A percentile compares a stretch with the other conserved stretches of the same genome.
These are phyloP conservation scores for Leptosphaerulina australis DNA, from an alignment of 2,329 filamentous ascomycete species.

Conservation along the genomic window DNA sequence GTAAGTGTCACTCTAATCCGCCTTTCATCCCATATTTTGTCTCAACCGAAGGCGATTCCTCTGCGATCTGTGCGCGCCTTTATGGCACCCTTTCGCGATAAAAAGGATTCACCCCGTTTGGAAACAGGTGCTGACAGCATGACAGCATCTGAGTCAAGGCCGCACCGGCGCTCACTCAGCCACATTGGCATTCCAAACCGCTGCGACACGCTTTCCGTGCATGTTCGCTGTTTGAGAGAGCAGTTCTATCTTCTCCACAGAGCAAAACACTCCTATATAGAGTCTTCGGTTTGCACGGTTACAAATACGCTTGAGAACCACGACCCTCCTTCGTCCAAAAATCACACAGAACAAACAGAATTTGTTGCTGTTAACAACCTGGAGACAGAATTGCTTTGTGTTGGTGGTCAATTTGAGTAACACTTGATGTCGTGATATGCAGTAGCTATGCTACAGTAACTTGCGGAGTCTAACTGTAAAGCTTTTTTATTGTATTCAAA, in stretches of 20 bases:
- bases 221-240: conserved; percentile 23
- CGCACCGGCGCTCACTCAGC: conserved; percentile 21
- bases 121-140: conserved; percentile 10
- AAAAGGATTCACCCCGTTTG: no score
- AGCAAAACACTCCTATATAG: not conserved
- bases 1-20: no score
- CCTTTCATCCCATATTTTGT: no score
- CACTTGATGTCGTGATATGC: not conserved
- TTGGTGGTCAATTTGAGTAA: not conserved
- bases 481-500: no score
- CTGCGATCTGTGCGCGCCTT: no score
- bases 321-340: not conserved
- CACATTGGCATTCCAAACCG: conserved; percentile 25
- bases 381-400: not conserved
- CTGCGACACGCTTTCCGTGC: conserved; percentile 25
- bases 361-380: not conserved
- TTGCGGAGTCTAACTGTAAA: no score
- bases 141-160: conserved; percentile 5
- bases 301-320: not conserved
- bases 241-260: conserved; percentile 4
- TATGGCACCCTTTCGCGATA: no score
- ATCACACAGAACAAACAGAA: not conserved
- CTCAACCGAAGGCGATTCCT: no score
- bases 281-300: not conserved
- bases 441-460: no score